Percentiles rank a stretch among this genome's conserved stretches.
Evolutionary conservation across 2,329 filamentous ascomycete species (phyloP).

Genomic region (Seiridium cupressi): DNA sequence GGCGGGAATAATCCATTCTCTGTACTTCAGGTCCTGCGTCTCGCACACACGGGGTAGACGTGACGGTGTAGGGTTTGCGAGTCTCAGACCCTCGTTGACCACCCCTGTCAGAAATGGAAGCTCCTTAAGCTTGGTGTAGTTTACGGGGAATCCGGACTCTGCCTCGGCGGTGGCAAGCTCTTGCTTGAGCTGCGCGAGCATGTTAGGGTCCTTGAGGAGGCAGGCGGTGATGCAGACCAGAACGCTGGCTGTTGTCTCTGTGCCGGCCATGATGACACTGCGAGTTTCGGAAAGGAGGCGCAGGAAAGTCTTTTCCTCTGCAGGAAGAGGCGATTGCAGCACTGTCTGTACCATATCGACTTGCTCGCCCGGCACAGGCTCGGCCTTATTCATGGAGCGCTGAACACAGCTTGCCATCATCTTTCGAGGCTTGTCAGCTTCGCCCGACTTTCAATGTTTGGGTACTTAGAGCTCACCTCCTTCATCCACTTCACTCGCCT

Average conservation of each 20-base stretch:
- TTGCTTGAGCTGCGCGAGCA: slow-evolving; percentile 10
- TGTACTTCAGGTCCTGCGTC: slow-evolving; percentile 18
- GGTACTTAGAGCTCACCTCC: slow-evolving; percentile 13
- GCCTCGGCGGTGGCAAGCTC: slow-evolving; percentile 17
- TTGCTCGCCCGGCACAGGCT: slow-evolving; percentile 14
- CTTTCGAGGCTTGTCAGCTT: slow-evolving; percentile 2
- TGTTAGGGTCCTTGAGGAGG: slow-evolving; percentile 15
- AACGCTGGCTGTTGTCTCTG: slow-evolving; percentile 20
- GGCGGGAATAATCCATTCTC: slow-evolving; percentile 13
- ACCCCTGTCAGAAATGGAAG: slow-evolving; percentile 21
- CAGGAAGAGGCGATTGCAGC: slow-evolving; percentile 15
- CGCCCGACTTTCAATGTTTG: not conserved
- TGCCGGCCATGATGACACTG: slow-evolving; percentile 23
- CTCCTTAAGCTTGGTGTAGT: slow-evolving; percentile 16
- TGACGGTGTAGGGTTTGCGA: slow-evolving; percentile 21
- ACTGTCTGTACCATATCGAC: slow-evolving; percentile 21
- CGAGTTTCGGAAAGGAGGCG: slow-evolving; percentile 21
- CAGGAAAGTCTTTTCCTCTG: slow-evolving; percentile 21
- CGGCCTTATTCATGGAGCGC: slow-evolving; percentile 21
- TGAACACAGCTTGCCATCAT: slow-evolving; percentile 19
- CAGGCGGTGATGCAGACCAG: slow-evolving; percentile 18
- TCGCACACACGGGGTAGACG: slow-evolving; percentile 19
- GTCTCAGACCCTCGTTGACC: slow-evolving; percentile 19
- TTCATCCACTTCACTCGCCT: slow-evolving; percentile 22
- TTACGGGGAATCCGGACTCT: slow-evolving; percentile 11